phyloP scores from a whole-genome alignment of 768 basidiomycete species.

The Suillus americanus region DNA sequence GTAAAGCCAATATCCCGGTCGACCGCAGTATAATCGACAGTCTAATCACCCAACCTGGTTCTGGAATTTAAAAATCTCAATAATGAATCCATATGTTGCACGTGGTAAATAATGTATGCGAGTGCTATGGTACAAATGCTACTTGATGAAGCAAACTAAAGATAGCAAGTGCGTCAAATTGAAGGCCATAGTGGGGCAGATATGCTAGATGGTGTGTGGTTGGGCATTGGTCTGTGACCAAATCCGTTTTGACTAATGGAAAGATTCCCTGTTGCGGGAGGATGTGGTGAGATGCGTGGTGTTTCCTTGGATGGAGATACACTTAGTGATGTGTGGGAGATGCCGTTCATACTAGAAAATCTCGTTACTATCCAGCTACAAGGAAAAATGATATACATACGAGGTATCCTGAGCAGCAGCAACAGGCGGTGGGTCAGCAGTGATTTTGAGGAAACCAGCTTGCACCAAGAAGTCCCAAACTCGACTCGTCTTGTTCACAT shows the following conservation, averaged over 20 bases:
- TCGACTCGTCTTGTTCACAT: conserved; percentile 88
- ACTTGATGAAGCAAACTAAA: conserved; percentile 4
- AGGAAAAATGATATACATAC: conserved; percentile 28
- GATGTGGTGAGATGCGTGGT: conserved; percentile 18
- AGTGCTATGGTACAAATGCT: conserved; percentile 32
- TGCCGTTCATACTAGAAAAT: conserved; percentile 12
- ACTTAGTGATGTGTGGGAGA: conserved; percentile 14
- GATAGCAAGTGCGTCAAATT: conserved; percentile 10
- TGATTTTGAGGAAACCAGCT: conserved; percentile 77
- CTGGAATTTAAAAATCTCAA: conserved; percentile 4
- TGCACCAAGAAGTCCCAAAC: conserved; percentile 94
- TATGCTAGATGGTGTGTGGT: conserved; percentile 24
- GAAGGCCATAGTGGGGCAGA: conserved; percentile 22
- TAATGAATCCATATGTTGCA: conserved; percentile 15
- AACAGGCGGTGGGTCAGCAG: conserved; percentile 43
- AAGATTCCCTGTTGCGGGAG: conserved; percentile 11
- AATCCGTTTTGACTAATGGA: conserved; percentile 19
- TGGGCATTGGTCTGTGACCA: conserved; percentile 16
- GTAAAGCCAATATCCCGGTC: conserved; percentile 39
- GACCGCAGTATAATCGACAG: conserved; percentile 41
- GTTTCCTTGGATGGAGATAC: conserved; percentile 29
- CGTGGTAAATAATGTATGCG: conserved; percentile 15
- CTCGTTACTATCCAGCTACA: not conserved
- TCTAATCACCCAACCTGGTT: conserved; percentile 30
- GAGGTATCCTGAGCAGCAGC: conserved; percentile 33